These are phyloP conservation scores for Boletus reticuloceps DNA, from an alignment of 768 basidiomycete genomes.

Conservation along the genomic window DNA sequence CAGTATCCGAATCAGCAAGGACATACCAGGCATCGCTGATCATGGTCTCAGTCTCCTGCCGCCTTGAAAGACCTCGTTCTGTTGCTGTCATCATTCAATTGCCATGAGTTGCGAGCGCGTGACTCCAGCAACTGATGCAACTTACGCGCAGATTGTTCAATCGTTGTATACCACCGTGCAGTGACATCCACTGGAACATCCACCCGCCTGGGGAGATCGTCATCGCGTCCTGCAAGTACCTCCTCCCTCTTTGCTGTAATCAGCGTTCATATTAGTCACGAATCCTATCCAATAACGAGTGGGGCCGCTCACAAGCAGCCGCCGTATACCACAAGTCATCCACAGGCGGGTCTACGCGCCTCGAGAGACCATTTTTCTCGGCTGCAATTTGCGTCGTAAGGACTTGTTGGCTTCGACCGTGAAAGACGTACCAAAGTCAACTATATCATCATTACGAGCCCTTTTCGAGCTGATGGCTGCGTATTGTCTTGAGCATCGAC, in stretches of 20 bases:
- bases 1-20: background rate
- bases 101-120: background rate
- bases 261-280: background rate
- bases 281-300: background rate
- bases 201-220: background rate
- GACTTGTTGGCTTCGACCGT: background rate
- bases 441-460: background rate
- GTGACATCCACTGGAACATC: background rate
- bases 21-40: background rate
- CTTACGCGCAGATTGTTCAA: background rate
- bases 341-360: too few species aligned
- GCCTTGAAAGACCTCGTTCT: background rate
- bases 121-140: background rate
- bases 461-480: background rate
- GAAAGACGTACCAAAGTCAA: background rate
- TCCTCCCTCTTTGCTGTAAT: background rate
- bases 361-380: background rate
- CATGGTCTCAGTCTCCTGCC: background rate
- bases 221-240: background rate
- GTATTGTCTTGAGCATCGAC: background rate
- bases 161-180: background rate
- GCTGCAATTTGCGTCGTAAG: background rate
- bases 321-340: background rate
- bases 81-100: background rate
- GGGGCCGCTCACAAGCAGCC: background rate